phyloP scores from a whole-genome alignment of 306 rosid species.

The Gillenia trifoliata region DNA sequence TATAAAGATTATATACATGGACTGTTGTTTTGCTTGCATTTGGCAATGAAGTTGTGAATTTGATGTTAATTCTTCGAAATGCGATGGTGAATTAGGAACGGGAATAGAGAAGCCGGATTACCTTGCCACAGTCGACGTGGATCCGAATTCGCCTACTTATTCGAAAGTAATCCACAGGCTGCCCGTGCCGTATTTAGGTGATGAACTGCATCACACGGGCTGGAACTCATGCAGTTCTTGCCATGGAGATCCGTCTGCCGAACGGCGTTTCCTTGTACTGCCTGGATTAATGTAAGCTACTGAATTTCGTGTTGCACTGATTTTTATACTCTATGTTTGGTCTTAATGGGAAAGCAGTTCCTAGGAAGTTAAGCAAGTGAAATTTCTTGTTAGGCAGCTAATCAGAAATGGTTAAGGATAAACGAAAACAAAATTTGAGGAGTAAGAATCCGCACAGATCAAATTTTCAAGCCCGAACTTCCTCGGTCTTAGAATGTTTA shows the following conservation, averaged over 20 bases:
- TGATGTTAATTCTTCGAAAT: not conserved
- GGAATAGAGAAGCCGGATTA: slow-evolving; percentile 89
- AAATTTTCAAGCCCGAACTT: not conserved
- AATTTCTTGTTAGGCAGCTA: not conserved
- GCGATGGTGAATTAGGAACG: slow-evolving; percentile 45
- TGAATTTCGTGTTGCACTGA: not conserved
- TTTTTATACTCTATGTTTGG: not conserved
- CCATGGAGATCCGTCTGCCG: slow-evolving; percentile 76
- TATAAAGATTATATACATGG: not conserved
- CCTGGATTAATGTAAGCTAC: slow-evolving; percentile 65
- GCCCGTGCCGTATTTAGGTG: slow-evolving; percentile 58
- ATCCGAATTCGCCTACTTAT: slow-evolving; percentile 82
- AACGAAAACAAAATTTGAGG: not conserved
- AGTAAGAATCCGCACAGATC: not conserved
- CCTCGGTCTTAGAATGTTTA: not conserved
- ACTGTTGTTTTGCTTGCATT: not conserved
- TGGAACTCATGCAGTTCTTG: slow-evolving; percentile 99
- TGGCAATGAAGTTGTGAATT: not conserved
- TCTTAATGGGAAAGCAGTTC: not conserved
- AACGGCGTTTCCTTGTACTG: slow-evolving; percentile 53
- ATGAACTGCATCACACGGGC: slow-evolving; percentile 87
- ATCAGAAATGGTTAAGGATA: not conserved
- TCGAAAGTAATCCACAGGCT: slow-evolving; percentile 80
- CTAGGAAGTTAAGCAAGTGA: not conserved
- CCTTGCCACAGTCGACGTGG: slow-evolving; percentile 84